Conservation (phyloP, 768 basidiomycete genomes). For the Boletus subparvulus region DNA sequence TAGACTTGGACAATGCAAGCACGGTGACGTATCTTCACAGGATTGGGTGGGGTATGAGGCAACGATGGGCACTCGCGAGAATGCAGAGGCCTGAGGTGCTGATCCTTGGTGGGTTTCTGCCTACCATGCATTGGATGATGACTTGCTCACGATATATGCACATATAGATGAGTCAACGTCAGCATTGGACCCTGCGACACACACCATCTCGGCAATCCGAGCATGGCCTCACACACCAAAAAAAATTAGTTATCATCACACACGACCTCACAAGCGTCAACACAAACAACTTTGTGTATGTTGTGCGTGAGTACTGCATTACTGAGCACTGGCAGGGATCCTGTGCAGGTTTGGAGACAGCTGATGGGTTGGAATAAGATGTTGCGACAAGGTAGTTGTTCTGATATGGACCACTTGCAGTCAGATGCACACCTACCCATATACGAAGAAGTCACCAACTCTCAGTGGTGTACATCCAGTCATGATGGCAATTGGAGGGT, state of each 20-base stretch:
- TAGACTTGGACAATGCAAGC: no score
- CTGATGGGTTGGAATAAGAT: no score
- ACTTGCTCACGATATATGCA: not conserved
- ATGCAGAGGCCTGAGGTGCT: constrained; percentile 83
- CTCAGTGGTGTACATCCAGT: constrained; percentile 46
- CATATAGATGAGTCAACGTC: constrained; percentile 73
- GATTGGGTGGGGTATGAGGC: no score
- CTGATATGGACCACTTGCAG: constrained; percentile 47
- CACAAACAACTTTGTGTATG: constrained; percentile 82
- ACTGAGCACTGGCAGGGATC: constrained; percentile 92
- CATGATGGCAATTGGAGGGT: constrained; percentile 55
- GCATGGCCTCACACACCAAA: constrained; percentile 57
- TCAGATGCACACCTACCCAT: constrained; percentile 27
- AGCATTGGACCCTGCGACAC: constrained; percentile 84
- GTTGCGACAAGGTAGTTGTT: no score
- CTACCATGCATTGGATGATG: no score
- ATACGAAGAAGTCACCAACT: constrained; percentile 39
- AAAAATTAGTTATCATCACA: constrained; percentile 70
- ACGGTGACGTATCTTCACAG: no score
- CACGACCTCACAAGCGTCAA: constrained; percentile 89
- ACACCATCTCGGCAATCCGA: constrained; percentile 70
- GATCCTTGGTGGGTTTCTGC: constrained; percentile 72
- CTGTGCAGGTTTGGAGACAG: constrained; percentile 69
- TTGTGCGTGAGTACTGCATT: constrained; percentile 75
- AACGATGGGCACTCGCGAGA: constrained; percentile 39